phyloP scores from a whole-genome alignment of 495 filamentous ascomycete genomes.

The Letharia columbiana region DNA sequence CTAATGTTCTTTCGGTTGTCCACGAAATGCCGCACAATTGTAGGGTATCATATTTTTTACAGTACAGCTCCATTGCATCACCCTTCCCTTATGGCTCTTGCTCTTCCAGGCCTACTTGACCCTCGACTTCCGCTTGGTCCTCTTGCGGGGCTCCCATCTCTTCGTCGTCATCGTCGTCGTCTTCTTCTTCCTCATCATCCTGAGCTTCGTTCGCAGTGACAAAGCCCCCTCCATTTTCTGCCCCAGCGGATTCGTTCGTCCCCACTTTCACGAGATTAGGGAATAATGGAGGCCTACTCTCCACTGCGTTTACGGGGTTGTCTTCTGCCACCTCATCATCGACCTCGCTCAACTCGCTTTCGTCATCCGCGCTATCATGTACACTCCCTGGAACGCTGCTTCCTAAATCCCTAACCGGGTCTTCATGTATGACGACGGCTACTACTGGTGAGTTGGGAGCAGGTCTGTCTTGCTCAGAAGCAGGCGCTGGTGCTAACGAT shows the following conservation, averaged over 20 bases:
- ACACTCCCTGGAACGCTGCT: constrained; percentile 49
- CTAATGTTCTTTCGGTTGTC: neutral
- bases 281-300: constrained; percentile 32
- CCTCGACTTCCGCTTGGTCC: neutral
- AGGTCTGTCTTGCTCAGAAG: constrained; percentile 21
- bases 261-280: constrained; percentile 27
- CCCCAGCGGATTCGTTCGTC: constrained; percentile 3
- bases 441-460: constrained; percentile 19
- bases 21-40: neutral
- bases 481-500: constrained; percentile 14
- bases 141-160: neutral
- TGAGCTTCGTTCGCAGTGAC: constrained; percentile 8
- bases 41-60: neutral
- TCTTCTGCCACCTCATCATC: constrained; percentile 33
- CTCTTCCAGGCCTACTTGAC: neutral
- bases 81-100: neutral
- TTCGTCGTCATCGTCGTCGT: neutral
- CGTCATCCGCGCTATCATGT: constrained; percentile 70
- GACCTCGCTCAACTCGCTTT: constrained; percentile 70
- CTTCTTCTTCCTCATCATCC: constrained; percentile 19
- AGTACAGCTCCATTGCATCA: neutral
- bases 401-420: constrained; percentile 33
- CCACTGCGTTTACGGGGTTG: constrained; percentile 38
- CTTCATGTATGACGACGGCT: constrained; percentile 33
- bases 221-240: constrained; percentile 13